Evolutionary conservation across 257 asterid genomes (phyloP).

Genomic region (Solanum virginianum): DNA sequence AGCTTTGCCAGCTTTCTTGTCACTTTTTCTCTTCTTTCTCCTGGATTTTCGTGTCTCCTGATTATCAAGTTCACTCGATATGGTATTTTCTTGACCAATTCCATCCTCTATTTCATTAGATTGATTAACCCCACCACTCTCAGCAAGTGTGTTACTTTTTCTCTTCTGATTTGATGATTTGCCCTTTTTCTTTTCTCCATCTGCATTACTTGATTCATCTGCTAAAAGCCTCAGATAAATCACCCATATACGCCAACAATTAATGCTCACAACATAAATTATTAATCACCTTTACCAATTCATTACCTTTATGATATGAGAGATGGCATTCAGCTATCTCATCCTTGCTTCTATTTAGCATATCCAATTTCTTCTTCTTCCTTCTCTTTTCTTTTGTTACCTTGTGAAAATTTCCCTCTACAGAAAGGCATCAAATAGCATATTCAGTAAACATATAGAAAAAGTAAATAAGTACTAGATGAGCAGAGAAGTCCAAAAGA

Average conservation of each 20-base stretch:
- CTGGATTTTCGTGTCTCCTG: conserved; percentile 15
- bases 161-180: conserved; percentile 22
- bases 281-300: background rate
- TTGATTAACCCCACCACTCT: background rate
- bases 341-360: conserved; percentile 3
- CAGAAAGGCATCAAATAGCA: background rate
- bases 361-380: conserved; percentile 10
- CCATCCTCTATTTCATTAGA: conserved; percentile 11
- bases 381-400: conserved; percentile 8
- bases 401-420: conserved; percentile 2
- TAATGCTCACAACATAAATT: background rate
- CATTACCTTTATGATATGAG: conserved; percentile 14
- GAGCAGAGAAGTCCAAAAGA: background rate
- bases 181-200: conserved; percentile 14
- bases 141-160: conserved; percentile 2
- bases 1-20: conserved; percentile 1
- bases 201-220: conserved; percentile 14
- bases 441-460: background rate
- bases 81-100: conserved; percentile 1
- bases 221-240: conserved; percentile 6
- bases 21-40: conserved; percentile 29
- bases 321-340: background rate
- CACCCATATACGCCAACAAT: background rate
- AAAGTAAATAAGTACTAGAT: background rate
- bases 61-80: conserved; percentile 8